Evolutionary conservation across 345 rosid genomes (phyloP), one percentile per base, ranked within the genome.

Genomic region (Syzygium aromaticum): DNA sequence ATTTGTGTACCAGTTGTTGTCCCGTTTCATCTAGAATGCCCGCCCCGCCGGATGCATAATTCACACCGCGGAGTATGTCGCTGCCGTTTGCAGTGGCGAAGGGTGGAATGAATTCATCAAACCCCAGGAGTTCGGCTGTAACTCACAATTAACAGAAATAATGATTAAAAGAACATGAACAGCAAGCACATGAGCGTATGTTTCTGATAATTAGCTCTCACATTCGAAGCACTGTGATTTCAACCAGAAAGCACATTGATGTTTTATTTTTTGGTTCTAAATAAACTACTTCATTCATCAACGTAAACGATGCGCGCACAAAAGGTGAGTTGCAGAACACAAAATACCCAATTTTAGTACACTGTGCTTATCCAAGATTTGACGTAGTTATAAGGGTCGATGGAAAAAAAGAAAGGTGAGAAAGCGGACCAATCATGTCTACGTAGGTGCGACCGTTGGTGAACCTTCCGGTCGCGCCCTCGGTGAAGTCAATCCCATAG

Each of bases 21-120:
- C 93, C 93, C 9, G 93, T 89, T 87, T 94, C 94, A 23, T 91
- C 88, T 0, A 56, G 92, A 49, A 94, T 92, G 84, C 94, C 94
- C 4, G 94, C 90, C 4, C 92, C 85, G 0, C 92, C 94, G 0
- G 96, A 93, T 54, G 91, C 96, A 85, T 94, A 94, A 59, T 94
- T 94, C 23, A 92, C 90, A 1, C 96, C 94, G 14, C 40, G 17
- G 43, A 90, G 86, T 27, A 93, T 53, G n/a, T 88, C 88, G 2
- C 30, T 0, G 2, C 59, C 89, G 0, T 49, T 52, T 28, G 91
- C 87, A 52, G 87, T 67, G 13, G 90, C 80, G 43, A 87, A 94
- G 13, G 94, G 88, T 40, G 91, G 94, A 57, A 94, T 92, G 63
- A 25, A 90, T n/a, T 73, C 14, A 6, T 51, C 23, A 40, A 93